Conservation (phyloP, 306 rosid genomes). For the Prunus mume region DNA sequence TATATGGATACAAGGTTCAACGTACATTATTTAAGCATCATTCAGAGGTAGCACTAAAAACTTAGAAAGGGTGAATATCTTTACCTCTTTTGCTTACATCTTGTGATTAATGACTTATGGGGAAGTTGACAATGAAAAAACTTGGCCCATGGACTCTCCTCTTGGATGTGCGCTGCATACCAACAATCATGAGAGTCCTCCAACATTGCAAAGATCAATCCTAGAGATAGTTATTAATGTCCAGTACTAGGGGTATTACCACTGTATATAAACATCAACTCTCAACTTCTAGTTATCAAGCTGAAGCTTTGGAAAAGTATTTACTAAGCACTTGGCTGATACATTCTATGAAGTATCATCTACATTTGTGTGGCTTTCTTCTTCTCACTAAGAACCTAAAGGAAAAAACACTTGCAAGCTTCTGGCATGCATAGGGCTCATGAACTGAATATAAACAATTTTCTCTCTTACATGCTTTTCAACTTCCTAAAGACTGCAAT, state of each 20-base stretch:
- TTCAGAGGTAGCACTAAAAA: neutral
- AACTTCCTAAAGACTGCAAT: neutral
- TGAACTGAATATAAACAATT: neutral
- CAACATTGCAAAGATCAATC: neutral
- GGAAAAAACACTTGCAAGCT: neutral
- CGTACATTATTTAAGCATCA: conserved; percentile 2
- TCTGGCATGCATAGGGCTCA: neutral
- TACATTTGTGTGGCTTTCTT: neutral
- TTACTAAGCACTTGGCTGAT: neutral
- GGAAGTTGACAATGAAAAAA: neutral
- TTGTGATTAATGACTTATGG: neutral
- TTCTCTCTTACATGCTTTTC: neutral
- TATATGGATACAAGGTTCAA: neutral
- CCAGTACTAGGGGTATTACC: neutral
- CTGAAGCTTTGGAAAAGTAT: neutral
- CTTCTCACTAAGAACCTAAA: neutral
- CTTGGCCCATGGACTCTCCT: neutral
- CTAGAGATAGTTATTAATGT: neutral
- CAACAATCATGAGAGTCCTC: neutral
- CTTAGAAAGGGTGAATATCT: neutral
- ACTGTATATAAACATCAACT: neutral
- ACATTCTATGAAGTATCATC: neutral
- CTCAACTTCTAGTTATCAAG: neutral
- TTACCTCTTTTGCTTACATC: neutral
- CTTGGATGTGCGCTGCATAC: neutral